Evolutionary conservation across 257 asterid genomes (phyloP).

Genomic region (Jaltomata sinuosa): DNA sequence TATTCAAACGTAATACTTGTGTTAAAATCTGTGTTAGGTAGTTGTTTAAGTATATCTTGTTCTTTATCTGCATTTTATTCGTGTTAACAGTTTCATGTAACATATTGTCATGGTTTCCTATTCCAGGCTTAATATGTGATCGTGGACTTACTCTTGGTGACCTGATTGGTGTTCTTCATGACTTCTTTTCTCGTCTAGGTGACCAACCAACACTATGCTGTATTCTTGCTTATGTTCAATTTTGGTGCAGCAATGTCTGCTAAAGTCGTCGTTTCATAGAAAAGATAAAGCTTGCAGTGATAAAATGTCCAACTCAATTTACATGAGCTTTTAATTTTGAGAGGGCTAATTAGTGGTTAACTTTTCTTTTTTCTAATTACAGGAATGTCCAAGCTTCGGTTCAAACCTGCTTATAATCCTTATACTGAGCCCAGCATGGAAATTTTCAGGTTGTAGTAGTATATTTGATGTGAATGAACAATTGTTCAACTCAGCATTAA

Average conservation of each 20-base stretch:
- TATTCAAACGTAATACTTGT: neutral
- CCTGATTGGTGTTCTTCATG: conserved; percentile 82
- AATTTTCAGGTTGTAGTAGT: conserved; percentile 68
- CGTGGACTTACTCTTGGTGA: conserved; percentile 93
- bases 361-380: conserved; percentile 7
- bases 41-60: neutral
- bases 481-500: neutral
- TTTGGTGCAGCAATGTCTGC: neutral
- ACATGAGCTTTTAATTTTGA: neutral
- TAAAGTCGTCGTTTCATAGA: neutral
- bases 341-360: neutral
- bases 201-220: conserved; percentile 3
- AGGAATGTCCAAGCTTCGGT: conserved; percentile 95
- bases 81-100: neutral
- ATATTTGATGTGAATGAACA: neutral
- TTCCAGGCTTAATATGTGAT: conserved; percentile 77
- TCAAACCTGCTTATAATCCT: conserved; percentile 96
- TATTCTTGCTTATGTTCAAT: neutral
- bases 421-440: conserved; percentile 99
- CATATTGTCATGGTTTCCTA: neutral
- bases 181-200: conserved; percentile 91
- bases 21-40: neutral
- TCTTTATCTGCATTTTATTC: neutral
- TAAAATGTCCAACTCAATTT: neutral
- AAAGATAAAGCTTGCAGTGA: neutral